Percentiles rank a stretch among this genome's conserved stretches.
Conservation (phyloP, 768 basidiomycete species). For the Psilocybe subaeruginosa region DNA sequence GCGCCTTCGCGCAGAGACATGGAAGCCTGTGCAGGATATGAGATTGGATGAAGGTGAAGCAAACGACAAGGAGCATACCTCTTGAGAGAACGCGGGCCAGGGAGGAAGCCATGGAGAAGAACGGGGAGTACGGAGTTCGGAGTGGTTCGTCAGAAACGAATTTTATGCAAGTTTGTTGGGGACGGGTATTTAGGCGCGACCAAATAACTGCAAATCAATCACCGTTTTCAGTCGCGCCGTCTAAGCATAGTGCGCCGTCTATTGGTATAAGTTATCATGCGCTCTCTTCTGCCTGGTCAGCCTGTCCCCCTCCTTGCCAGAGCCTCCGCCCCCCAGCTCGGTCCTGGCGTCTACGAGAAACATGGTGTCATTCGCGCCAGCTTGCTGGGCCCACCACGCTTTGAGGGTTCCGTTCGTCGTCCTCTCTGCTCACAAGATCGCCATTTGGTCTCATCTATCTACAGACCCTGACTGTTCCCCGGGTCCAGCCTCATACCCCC, state of each 20-base stretch:
- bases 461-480: constrained; percentile 66
- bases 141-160: constrained; percentile 23
- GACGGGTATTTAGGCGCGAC: constrained; percentile 20
- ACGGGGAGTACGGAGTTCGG: constrained; percentile 5
- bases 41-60: not conserved
- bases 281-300: constrained; percentile 74
- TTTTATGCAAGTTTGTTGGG: constrained; percentile 22
- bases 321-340: constrained; percentile 56
- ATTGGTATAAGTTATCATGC: constrained; percentile 1
- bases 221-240: constrained; percentile 13
- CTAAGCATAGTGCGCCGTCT: constrained; percentile 3
- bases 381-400: constrained; percentile 64
- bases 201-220: constrained; percentile 35
- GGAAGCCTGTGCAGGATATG: constrained; percentile 60
- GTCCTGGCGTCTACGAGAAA: constrained; percentile 66
- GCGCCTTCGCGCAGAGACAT: constrained; percentile 76
- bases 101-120: constrained; percentile 56
- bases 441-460: constrained; percentile 24
- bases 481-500: constrained; percentile 74
- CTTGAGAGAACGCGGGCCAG: constrained; percentile 69
- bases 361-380: constrained; percentile 71
- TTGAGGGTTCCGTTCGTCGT: constrained; percentile 70
- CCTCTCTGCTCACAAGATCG: constrained; percentile 21
- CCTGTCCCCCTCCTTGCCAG: constrained; percentile 61
- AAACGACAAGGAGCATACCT: constrained; percentile 43